Conservation (phyloP, 208 protist genomes). For the Trypanosoma conorhini region DNA sequence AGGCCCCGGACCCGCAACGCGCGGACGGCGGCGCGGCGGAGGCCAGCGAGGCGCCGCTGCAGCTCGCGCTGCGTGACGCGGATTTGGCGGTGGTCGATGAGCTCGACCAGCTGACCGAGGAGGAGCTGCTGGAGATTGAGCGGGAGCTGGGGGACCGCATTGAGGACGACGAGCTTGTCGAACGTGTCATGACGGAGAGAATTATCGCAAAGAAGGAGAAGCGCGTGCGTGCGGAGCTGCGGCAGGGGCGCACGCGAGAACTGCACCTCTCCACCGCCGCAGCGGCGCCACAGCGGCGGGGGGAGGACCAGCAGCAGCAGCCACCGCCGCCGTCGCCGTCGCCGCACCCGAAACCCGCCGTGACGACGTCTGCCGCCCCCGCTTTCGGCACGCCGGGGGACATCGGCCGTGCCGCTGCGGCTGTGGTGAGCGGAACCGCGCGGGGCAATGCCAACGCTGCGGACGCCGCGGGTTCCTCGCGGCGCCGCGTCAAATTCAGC, state of each 20-base stretch:
- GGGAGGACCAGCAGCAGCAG: background rate
- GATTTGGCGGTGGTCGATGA: slow-evolving; percentile 70
- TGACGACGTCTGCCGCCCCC: background rate
- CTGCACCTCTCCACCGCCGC: background rate
- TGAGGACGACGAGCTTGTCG: slow-evolving; percentile 69
- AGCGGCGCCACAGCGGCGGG: background rate
- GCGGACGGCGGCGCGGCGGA: background rate
- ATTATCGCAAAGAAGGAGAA: slow-evolving; percentile 87
- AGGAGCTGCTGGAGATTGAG: slow-evolving; percentile 79
- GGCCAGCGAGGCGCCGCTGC: background rate
- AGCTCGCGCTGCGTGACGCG: slow-evolving; percentile 11
- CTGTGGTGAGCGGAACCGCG: background rate
- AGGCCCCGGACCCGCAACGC: slow-evolving; percentile 3
- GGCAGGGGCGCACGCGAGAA: slow-evolving; percentile 4
- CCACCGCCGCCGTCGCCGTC: too few relatives aligned
- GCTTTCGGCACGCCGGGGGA: slow-evolving; percentile 39
- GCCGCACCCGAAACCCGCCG: too few relatives aligned
- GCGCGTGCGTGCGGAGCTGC: slow-evolving; percentile 51
- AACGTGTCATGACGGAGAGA: slow-evolving; percentile 74
- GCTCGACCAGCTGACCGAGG: slow-evolving; percentile 76
- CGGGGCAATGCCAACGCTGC: background rate
- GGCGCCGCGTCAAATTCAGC: slow-evolving; percentile 41
- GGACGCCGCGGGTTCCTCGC: background rate
- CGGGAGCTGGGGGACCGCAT: slow-evolving; percentile 63
- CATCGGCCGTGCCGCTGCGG: slow-evolving; percentile 24